Conservation (phyloP, 495 filamentous ascomycete genomes). For the Margaritispora aquatica region DNA sequence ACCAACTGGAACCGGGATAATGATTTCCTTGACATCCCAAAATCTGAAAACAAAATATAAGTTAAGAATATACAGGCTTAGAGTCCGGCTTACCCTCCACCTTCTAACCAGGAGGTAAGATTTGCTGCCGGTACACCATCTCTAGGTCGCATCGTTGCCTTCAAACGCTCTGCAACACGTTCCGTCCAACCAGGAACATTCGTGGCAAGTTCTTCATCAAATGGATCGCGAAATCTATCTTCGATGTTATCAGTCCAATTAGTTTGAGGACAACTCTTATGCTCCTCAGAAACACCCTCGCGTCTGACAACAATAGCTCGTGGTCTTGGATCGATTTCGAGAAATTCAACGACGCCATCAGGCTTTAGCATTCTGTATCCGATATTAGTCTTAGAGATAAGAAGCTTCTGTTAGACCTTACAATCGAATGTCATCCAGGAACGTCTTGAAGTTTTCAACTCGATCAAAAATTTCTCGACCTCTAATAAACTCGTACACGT, state of each 20-base stretch:
- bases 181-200: constrained; percentile 11
- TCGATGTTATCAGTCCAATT: constrained; percentile 22
- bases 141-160: constrained; percentile 15
- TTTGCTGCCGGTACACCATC: constrained; percentile 22
- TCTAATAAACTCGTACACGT: constrained; percentile 20
- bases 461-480: constrained; percentile 21
- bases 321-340: constrained; percentile 23
- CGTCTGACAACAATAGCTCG: neutral
- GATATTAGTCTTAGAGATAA: neutral
- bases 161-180: constrained; percentile 16
- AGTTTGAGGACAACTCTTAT: constrained; percentile 14
- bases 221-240: constrained; percentile 19
- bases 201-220: constrained; percentile 20
- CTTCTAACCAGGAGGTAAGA: constrained; percentile 23
- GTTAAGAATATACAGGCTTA: neutral
- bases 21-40: constrained; percentile 24
- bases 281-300: neutral
- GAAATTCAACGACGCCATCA: constrained; percentile 25
- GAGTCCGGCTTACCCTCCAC: constrained; percentile 23
- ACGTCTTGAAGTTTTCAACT: constrained; percentile 21
- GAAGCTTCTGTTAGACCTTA: constrained; percentile 1
- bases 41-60: constrained; percentile 9
- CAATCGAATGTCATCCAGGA: constrained; percentile 22
- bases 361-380: constrained; percentile 18
- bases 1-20: constrained; percentile 18